A percentile compares a stretch with the other conserved stretches of the same genome.
Evolutionary conservation across 75 land plant species (phyloP).

Genomic region (Selaginella moellendorffii): DNA sequence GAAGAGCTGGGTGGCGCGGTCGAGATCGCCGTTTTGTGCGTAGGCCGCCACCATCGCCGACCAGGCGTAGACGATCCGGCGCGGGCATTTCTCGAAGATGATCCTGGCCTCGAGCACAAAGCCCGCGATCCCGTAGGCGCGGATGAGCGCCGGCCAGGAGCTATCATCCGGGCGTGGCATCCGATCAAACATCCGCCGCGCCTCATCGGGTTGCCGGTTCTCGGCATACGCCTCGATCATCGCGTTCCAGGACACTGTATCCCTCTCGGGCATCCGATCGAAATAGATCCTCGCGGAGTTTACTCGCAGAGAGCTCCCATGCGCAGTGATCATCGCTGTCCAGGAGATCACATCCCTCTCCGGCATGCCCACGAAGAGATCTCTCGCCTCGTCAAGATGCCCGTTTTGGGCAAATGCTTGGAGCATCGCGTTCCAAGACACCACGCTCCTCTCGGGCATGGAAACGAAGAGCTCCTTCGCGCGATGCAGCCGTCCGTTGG

Average conservation of each 20-base stretch:
- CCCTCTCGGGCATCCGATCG: background rate
- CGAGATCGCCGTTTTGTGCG: background rate
- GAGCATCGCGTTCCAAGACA: no score
- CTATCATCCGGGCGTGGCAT: background rate
- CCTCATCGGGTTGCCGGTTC: background rate
- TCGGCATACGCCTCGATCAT: background rate
- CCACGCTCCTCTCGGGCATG: no score
- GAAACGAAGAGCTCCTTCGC: no score
- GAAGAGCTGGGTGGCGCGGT: background rate
- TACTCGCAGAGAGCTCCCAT: background rate
- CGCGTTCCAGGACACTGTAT: slow-evolving; percentile 1
- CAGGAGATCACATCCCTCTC: slow-evolving; percentile 2
- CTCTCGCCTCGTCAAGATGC: background rate
- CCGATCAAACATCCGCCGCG: background rate
- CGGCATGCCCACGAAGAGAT: background rate
- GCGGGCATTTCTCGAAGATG: background rate
- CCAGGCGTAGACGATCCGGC: background rate
- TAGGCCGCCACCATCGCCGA: background rate
- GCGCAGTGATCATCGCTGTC: background rate
- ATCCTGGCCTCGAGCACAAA: background rate
- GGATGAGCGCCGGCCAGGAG: background rate
- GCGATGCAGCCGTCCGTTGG: no score
- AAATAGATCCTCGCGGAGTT: background rate
- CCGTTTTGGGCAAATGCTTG: no score
- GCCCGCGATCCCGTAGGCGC: background rate